Percentiles rank a stretch among this genome's conserved stretches.
phyloP scores from a whole-genome alignment of 371 early-diverging fungal genomes.

The Haplosporangium sp. region DNA sequence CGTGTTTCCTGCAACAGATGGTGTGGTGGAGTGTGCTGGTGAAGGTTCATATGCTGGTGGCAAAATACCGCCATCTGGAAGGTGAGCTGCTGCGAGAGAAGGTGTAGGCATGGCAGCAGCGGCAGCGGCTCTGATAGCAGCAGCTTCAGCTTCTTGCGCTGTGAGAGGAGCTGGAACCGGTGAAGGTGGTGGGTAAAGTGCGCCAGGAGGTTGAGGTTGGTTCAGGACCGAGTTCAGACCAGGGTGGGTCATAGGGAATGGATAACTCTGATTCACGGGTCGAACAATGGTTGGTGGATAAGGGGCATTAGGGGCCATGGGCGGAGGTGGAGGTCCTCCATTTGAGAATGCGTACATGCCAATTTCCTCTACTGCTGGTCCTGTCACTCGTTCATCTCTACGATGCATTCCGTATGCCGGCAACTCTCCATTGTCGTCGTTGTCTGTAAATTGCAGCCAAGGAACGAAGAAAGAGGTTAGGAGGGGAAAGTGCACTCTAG shows the following conservation, averaged over 20 bases:
- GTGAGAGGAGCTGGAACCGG: conserved; percentile 15
- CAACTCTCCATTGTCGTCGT: conserved; percentile 35
- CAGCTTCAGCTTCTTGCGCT: conserved; percentile 28
- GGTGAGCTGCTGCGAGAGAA: background rate
- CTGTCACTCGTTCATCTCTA: conserved; percentile 35
- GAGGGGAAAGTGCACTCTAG: background rate
- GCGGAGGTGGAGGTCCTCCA: conserved; percentile 10
- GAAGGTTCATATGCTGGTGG: conserved; percentile 30
- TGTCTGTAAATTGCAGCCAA: conserved; percentile 10
- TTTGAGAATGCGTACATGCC: conserved; percentile 42
- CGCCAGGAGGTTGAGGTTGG: background rate
- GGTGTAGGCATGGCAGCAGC: conserved; percentile 11
- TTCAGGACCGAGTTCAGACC: background rate
- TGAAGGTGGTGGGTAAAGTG: conserved; percentile 19
- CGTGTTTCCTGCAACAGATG: background rate
- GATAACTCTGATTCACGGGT: conserved; percentile 13
- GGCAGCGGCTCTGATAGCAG: conserved; percentile 14
- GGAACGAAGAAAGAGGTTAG: background rate
- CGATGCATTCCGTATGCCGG: conserved; percentile 48
- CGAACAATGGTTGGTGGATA: background rate
- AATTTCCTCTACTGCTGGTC: conserved; percentile 43
- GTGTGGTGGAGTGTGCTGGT: background rate
- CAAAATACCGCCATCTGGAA: conserved; percentile 5
- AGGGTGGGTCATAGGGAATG: conserved; percentile 19
- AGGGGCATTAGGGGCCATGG: background rate